Conservation (phyloP, 1,139 yeast species). For the Magnusiomyces ingens region DNA sequence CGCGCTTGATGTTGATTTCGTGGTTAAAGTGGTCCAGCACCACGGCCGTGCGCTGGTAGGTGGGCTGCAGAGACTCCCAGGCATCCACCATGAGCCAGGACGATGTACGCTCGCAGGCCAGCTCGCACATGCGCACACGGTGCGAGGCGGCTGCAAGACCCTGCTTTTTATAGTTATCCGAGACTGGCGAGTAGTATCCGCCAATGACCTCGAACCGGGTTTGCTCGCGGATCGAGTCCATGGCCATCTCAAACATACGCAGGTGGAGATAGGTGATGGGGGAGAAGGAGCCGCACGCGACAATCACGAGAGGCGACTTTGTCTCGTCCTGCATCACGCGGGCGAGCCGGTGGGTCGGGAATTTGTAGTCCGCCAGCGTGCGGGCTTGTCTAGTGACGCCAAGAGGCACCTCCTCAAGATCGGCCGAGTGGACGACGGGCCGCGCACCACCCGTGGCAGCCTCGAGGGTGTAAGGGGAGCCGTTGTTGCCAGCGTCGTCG, state of each 20-base stretch:
- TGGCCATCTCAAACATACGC: constrained; percentile 97
- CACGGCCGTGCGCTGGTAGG: constrained; percentile 88
- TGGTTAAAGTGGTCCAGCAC: constrained; percentile 95
- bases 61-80: constrained; percentile 93
- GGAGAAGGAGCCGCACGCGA: constrained; percentile 95
- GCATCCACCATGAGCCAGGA: constrained; percentile 99
- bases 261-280: constrained; percentile 92
- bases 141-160: constrained; percentile 87
- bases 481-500: not conserved
- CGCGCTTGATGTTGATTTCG: constrained; percentile 83
- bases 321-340: constrained; percentile 63
- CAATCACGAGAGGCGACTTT: constrained; percentile 85
- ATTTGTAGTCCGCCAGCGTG: constrained; percentile 55
- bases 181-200: constrained; percentile 96
- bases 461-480: constrained; percentile 9
- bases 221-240: constrained; percentile 88
- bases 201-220: constrained; percentile 94
- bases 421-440: constrained; percentile 58
- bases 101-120: constrained; percentile 94
- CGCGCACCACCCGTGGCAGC: constrained; percentile 22
- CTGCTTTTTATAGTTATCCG: constrained; percentile 86
- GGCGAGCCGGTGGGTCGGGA: constrained; percentile 82
- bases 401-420: constrained; percentile 92
- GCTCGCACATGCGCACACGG: constrained; percentile 94
- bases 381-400: constrained; percentile 86